These are phyloP conservation scores for Mycosarcoma maydis DNA, from an alignment of 1,284 basidiomycete genomes.

Conservation along the genomic window DNA sequence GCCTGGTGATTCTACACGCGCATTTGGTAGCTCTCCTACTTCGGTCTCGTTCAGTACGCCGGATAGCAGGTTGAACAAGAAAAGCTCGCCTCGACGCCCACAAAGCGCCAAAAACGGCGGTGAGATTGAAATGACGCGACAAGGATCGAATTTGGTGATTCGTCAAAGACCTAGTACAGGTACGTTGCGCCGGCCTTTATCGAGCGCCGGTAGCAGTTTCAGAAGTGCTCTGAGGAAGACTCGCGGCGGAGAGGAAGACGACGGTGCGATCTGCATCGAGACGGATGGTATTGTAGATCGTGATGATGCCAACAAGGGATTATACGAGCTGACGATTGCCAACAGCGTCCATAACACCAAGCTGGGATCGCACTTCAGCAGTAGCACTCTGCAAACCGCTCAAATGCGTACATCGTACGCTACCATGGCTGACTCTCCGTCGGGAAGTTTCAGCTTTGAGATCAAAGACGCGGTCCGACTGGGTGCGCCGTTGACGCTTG, in stretches of 20 bases:
- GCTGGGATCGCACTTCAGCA: conserved; percentile 26
- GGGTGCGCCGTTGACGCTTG: conserved; percentile 5
- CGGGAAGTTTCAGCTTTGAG: conserved; percentile 40
- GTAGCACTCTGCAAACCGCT: conserved; percentile 3
- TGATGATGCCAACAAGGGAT: background rate
- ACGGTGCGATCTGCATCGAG: conserved; percentile 28
- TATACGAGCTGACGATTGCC: conserved; percentile 4
- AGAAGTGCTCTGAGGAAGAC: conserved; percentile 11
- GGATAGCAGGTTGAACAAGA: background rate
- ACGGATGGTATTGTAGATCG: conserved; percentile 19
- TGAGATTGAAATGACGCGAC: conserved; percentile 33
- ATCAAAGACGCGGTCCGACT: conserved; percentile 27
- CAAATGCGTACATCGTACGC: conserved; percentile 1
- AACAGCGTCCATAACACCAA: too few relatives aligned
- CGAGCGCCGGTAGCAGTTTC: conserved; percentile 14
- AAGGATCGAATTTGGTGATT: conserved; percentile 25
- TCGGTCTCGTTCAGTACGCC: background rate
- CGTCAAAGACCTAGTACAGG: conserved; percentile 10
- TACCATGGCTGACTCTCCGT: conserved; percentile 9
- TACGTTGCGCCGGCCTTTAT: conserved; percentile 14
- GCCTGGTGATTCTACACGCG: background rate
- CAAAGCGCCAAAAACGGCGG: conserved; percentile 12
- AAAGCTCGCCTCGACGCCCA: conserved; percentile 10
- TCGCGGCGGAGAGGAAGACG: background rate
- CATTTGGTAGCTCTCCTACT: background rate